phyloP scores from a whole-genome alignment of 2,329 filamentous ascomycete species.

The Exserohilum turcica region DNA sequence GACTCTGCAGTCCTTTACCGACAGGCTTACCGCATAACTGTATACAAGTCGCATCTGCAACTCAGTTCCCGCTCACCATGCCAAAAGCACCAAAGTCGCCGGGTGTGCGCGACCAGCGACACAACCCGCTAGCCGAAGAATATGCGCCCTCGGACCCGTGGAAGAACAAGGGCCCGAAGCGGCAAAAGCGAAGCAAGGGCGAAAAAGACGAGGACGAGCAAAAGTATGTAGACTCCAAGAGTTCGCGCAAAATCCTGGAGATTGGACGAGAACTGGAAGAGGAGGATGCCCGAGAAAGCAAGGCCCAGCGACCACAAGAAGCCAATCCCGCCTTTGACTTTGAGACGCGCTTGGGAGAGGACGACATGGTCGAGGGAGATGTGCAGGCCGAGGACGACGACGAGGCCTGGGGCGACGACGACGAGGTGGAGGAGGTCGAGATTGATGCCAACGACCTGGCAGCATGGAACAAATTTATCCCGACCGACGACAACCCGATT shows the following conservation, averaged over 20 bases:
- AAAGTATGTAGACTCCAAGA: constrained; percentile 84
- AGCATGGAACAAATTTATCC: constrained; percentile 89
- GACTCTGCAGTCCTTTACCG: not conserved
- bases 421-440: constrained; percentile 72
- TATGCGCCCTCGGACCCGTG: constrained; percentile 71
- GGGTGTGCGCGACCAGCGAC: constrained; percentile 67
- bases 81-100: constrained; percentile 71
- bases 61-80: constrained; percentile 58
- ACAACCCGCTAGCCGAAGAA: constrained; percentile 93
- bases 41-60: not conserved
- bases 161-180: constrained; percentile 70
- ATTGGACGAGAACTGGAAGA: constrained; percentile 88
- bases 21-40: no score
- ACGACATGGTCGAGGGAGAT: constrained; percentile 49
- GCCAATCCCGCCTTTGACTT: constrained; percentile 76
- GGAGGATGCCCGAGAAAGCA: constrained; percentile 69
- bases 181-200: constrained; percentile 62
- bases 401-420: constrained; percentile 76
- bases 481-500: constrained; percentile 73
- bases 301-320: constrained; percentile 49
- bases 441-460: constrained; percentile 88
- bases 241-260: constrained; percentile 84
- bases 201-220: constrained; percentile 63
- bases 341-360: constrained; percentile 71
- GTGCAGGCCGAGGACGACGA: constrained; percentile 58